A percentile compares a stretch with the other conserved stretches of the same genome.
phyloP scores from a whole-genome alignment of 352 stramenopile species.

The Aphanomyces euteiches region DNA sequence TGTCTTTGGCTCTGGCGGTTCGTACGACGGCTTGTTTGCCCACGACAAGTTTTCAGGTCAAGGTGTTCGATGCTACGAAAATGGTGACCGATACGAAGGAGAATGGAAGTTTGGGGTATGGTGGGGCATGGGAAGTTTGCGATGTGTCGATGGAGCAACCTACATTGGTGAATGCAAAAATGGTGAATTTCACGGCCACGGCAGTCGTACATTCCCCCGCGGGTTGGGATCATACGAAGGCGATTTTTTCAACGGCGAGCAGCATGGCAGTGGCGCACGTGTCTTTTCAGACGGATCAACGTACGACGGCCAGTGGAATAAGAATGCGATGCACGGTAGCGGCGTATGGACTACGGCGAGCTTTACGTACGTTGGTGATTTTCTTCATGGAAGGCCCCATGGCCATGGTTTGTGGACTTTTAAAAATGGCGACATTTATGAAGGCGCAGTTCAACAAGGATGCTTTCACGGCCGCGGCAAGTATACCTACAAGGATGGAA shows the following conservation, averaged over 20 bases:
- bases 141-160: slow-evolving; percentile 43
- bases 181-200: slow-evolving; percentile 43
- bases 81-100: slow-evolving; percentile 65
- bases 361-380: slow-evolving; percentile 60
- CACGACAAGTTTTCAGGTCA: slow-evolving; percentile 51
- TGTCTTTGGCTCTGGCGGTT: slow-evolving; percentile 37
- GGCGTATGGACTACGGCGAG: slow-evolving; percentile 50
- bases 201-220: slow-evolving; percentile 45
- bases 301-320: slow-evolving; percentile 68
- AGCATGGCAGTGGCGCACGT: slow-evolving; percentile 58
- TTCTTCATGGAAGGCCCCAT: slow-evolving; percentile 46
- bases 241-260: slow-evolving; percentile 49
- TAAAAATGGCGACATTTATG: slow-evolving; percentile 64
- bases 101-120: slow-evolving; percentile 57
- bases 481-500: slow-evolving; percentile 48
- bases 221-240: slow-evolving; percentile 58
- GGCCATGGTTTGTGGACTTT: slow-evolving; percentile 57
- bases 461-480: slow-evolving; percentile 47
- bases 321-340: slow-evolving; percentile 55
- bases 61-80: slow-evolving; percentile 54
- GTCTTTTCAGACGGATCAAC: slow-evolving; percentile 44
- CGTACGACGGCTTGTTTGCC: slow-evolving; percentile 55
- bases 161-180: slow-evolving; percentile 58
- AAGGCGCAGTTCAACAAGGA: slow-evolving; percentile 51
- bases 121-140: slow-evolving; percentile 52